Evolutionary conservation across 108 stramenopile species (phyloP).

Genomic region (Nitzschia sp.): DNA sequence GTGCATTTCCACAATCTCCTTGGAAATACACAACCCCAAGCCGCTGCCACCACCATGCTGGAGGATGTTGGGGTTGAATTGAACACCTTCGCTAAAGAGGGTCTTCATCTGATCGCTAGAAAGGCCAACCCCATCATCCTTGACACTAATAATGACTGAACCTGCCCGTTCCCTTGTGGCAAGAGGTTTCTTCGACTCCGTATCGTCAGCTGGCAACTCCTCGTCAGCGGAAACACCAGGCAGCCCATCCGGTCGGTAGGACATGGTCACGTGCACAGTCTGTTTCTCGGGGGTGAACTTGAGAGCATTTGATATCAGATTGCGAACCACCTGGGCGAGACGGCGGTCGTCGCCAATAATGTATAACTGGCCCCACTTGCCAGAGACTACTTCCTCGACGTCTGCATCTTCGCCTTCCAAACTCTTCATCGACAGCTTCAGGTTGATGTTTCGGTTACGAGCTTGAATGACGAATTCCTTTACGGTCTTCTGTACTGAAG

Average conservation of each 20-base stretch:
- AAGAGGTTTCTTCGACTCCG: not conserved
- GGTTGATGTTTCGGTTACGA: constrained; percentile 8
- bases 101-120: constrained; percentile 36
- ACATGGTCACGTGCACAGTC: constrained; percentile 10
- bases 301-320: constrained; percentile 63
- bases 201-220: not conserved
- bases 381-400: not conserved
- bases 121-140: constrained; percentile 66
- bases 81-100: constrained; percentile 62
- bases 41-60: constrained; percentile 72
- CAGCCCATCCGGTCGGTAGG: not conserved
- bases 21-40: constrained; percentile 66
- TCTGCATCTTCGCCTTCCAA: not conserved
- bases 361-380: constrained; percentile 5
- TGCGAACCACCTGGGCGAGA: constrained; percentile 50
- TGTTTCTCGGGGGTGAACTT: constrained; percentile 50
- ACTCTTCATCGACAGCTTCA: not conserved
- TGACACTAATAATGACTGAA: constrained; percentile 35
- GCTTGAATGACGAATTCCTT: constrained; percentile 34
- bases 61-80: constrained; percentile 66
- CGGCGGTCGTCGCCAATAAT: constrained; percentile 49
- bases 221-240: not conserved
- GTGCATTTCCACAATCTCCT: constrained; percentile 66
- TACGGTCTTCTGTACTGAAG: constrained; percentile 16
- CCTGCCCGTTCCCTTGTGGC: constrained; percentile 21